Conservation (phyloP, 352 stramenopile genomes). For the Peronospora destructor region DNA sequence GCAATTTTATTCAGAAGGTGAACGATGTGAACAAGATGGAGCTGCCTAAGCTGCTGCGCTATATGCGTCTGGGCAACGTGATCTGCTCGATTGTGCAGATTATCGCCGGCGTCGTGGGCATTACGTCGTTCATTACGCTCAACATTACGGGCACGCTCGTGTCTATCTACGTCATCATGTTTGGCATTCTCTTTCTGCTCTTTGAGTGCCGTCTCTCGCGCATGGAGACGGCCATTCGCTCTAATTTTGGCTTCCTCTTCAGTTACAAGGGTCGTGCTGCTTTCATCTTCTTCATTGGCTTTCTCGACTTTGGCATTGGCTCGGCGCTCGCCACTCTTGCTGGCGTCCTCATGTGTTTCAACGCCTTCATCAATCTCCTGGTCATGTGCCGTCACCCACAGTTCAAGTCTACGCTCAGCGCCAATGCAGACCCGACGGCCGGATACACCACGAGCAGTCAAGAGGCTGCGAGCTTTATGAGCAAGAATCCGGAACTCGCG, state of each 20-base stretch:
- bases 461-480: conserved; percentile 76
- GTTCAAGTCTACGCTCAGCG: conserved; percentile 75
- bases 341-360: conserved; percentile 77
- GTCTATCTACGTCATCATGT: conserved; percentile 88
- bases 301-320: conserved; percentile 84
- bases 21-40: conserved; percentile 88
- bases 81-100: conserved; percentile 78
- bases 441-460: conserved; percentile 79
- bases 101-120: conserved; percentile 70
- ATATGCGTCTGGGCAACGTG: conserved; percentile 83
- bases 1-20: conserved; percentile 71
- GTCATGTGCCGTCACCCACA: conserved; percentile 84
- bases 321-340: conserved; percentile 67
- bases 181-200: conserved; percentile 78
- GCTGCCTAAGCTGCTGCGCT: conserved; percentile 79
- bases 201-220: conserved; percentile 84
- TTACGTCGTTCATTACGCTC: conserved; percentile 85
- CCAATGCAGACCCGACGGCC: conserved; percentile 63
- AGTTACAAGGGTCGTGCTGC: conserved; percentile 78
- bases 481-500: conserved; percentile 69
- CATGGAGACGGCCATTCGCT: conserved; percentile 77
- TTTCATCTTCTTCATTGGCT: conserved; percentile 89
- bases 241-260: conserved; percentile 85
- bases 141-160: conserved; percentile 86
- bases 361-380: conserved; percentile 82